Percentiles rank a stretch among this genome's conserved stretches.
Evolutionary conservation across 345 rosid species (phyloP).

Genomic region (Garcia nutans): DNA sequence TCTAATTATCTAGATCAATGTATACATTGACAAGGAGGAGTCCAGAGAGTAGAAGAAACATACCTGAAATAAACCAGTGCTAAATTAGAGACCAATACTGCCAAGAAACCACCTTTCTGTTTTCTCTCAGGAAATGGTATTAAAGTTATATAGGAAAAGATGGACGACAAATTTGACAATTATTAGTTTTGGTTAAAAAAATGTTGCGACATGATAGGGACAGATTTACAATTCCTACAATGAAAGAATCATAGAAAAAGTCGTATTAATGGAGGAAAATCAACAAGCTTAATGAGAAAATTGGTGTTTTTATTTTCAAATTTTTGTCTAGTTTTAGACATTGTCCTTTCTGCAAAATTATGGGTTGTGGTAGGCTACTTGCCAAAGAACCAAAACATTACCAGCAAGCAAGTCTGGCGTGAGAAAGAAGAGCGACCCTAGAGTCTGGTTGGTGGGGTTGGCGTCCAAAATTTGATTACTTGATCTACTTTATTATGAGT

Average conservation of each 20-base stretch:
- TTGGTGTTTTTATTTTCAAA: not conserved
- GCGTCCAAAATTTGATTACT: constrained; percentile 42
- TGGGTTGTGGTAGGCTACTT: constrained; percentile 49
- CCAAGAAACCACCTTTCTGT: not conserved
- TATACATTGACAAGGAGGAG: not conserved
- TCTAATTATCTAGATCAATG: no score
- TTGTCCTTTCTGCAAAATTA: constrained; percentile 13
- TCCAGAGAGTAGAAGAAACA: not conserved
- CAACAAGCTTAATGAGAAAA: not conserved
- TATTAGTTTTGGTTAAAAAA: constrained; percentile 27
- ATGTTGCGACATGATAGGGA: constrained; percentile 29
- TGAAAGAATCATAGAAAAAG: not conserved
- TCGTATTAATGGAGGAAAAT: not conserved
- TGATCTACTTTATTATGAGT: not conserved
- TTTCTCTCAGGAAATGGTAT: not conserved
- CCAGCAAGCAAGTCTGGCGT: constrained; percentile 38
- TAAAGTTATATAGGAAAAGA: constrained; percentile 35
- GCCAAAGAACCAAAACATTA: constrained; percentile 47
- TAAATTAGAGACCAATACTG: not conserved
- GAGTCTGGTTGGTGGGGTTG: constrained; percentile 41
- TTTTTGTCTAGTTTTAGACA: not conserved
- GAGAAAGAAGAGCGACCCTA: constrained; percentile 5
- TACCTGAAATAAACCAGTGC: constrained; percentile 4
- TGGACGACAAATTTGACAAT: constrained; percentile 1
- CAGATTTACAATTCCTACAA: constrained; percentile 4